Evolutionary conservation across 106 monocot genomes (phyloP).

Genomic region (Posidonia australis): DNA sequence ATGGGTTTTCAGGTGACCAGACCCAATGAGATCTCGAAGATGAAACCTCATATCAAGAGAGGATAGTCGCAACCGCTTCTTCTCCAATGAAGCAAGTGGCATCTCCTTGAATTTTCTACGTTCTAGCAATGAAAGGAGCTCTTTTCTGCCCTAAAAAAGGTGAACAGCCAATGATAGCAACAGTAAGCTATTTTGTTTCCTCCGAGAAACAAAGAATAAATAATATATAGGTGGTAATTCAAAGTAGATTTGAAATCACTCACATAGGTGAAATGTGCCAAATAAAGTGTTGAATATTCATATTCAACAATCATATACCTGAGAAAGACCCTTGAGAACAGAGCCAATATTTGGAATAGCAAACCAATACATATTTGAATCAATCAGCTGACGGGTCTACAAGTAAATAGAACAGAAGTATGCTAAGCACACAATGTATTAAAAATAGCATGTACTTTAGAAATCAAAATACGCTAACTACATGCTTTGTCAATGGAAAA

Average conservation of each 20-base stretch:
- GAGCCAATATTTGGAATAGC: conserved; percentile 82
- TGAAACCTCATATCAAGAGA: conserved; percentile 79
- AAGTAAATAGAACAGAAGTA: conserved; percentile 4
- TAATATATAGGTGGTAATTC: no score
- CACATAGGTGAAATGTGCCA: no score
- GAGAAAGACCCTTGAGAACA: conserved; percentile 70
- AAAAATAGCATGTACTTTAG: no score
- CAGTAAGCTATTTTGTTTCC: not conserved
- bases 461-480: no score
- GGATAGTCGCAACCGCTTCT: conserved; percentile 55
- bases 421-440: not conserved
- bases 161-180: not conserved
- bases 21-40: conserved; percentile 88
- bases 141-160: conserved; percentile 64
- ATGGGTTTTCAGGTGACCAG: conserved; percentile 63
- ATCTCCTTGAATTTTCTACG: conserved; percentile 75
- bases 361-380: conserved; percentile 92
- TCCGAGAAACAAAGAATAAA: not conserved
- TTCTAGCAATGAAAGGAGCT: conserved; percentile 56
- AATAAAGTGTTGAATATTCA: no score
- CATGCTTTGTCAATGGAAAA: no score
- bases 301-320: conserved; percentile 41
- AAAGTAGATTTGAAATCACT: no score
- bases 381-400: conserved; percentile 87
- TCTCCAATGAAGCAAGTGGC: conserved; percentile 60